Conservation (phyloP, 2,329 filamentous ascomycete genomes). For the Fusarium sp. region DNA sequence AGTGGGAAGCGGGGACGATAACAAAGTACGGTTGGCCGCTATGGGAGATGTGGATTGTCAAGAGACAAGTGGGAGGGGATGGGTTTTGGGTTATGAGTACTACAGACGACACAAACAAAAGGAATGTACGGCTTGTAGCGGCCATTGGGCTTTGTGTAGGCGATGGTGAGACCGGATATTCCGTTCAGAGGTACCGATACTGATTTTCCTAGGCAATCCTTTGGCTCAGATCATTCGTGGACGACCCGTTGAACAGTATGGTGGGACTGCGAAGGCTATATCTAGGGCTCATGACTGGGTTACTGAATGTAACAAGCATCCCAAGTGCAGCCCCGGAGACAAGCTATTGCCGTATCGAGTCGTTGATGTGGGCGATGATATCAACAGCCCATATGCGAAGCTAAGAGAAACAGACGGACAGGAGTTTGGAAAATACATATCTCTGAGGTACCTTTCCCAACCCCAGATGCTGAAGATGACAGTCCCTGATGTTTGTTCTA, state of each 20-base stretch:
- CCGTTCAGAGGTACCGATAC: accelerated
- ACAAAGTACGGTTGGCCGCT: neutral
- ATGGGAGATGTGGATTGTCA: constrained; percentile 6
- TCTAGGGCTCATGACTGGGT: neutral
- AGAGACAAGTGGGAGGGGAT: neutral
- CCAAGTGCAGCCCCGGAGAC: neutral
- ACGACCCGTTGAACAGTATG: neutral
- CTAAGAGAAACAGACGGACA: neutral
- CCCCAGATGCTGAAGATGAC: neutral
- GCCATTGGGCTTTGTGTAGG: constrained; percentile 3
- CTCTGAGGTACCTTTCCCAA: neutral
- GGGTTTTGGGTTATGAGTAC: constrained; percentile 7
- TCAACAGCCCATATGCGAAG: neutral
- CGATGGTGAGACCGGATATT: neutral
- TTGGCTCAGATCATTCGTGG: neutral
- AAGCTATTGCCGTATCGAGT: neutral
- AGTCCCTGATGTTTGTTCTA: neutral
- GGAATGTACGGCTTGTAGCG: neutral
- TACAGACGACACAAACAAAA: accelerated
- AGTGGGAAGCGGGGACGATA: neutral
- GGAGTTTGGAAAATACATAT: neutral
- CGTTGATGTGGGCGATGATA: neutral
- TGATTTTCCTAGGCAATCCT: neutral
- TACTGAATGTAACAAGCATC: neutral
- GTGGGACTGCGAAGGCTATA: neutral